A percentile compares a stretch with the other conserved stretches of the same genome.
These are phyloP conservation scores for Colletotrichum echinochloae DNA, from an alignment of 2,329 filamentous ascomycete genomes.

Conservation along the genomic window DNA sequence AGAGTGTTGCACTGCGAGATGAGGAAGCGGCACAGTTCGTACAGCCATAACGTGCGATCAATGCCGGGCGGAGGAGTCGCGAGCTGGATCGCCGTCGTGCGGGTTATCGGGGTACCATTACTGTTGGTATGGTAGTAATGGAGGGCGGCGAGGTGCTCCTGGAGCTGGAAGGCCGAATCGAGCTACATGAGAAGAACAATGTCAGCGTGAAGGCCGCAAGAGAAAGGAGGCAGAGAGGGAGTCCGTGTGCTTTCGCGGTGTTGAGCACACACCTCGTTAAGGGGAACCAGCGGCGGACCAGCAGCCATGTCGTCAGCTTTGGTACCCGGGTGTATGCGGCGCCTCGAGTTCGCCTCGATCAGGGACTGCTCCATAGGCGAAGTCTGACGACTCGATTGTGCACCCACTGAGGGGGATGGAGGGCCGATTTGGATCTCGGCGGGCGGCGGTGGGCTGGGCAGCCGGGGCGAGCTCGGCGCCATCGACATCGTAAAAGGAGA, in stretches of 20 bases:
- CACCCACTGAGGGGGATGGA: slow-evolving; percentile 76
- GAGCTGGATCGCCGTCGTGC: slow-evolving; percentile 79
- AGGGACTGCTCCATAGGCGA: slow-evolving; percentile 72
- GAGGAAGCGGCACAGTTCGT: slow-evolving; percentile 96
- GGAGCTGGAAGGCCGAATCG: slow-evolving; percentile 95
- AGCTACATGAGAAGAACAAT: slow-evolving; percentile 67
- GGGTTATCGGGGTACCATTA: slow-evolving; percentile 78
- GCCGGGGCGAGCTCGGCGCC: slow-evolving; percentile 84
- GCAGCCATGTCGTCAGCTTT: slow-evolving; percentile 93
- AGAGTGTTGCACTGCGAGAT: slow-evolving; percentile 94
- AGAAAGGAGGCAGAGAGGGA: slow-evolving; percentile 20
- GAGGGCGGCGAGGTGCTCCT: slow-evolving; percentile 94
- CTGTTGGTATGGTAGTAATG: slow-evolving; percentile 82
- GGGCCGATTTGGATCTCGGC: slow-evolving; percentile 93
- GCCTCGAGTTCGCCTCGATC: slow-evolving; percentile 79
- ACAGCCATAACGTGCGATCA: slow-evolving; percentile 93
- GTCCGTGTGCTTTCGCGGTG: background rate
- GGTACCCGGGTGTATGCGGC: slow-evolving; percentile 92
- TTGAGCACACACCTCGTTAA: slow-evolving; percentile 76
- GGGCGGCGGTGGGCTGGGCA: slow-evolving; percentile 93
- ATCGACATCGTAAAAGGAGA: slow-evolving; percentile 62
- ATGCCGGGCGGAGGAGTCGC: slow-evolving; percentile 84
- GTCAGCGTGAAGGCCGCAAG: background rate
- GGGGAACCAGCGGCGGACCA: slow-evolving; percentile 87
- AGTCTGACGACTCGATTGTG: slow-evolving; percentile 64